Base-by-base conservation (phyloP, 2,329 filamentous ascomycete species). In the Cladosporium sp. region DNA sequence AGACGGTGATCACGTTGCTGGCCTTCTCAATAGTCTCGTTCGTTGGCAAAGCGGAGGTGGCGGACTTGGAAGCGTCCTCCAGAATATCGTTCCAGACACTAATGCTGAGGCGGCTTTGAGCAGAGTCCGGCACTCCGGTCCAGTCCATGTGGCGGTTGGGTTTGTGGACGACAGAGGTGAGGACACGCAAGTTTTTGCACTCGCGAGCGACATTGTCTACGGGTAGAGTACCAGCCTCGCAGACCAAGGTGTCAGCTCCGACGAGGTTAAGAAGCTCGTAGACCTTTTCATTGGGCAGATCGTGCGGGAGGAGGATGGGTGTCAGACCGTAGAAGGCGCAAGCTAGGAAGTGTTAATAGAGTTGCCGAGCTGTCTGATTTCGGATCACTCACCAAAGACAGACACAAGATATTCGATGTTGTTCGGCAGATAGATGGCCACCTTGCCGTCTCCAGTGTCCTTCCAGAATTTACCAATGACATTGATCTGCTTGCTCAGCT, bases 121-220 rank as follows among this genome's bases (percentile, higher is more conserved):
- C 84, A 45, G 87, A 86, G 63, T 86, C 80, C 9, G 91, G 90
- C 2, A 91, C 82, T 65, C 92, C 88, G 60, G 89, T 91, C 91
- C 92, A 99, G 70, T 96, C 91, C 79, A 99, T 86, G 66, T 97
- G 92, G 60, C 83, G 82, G 73, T 85, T 96, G 37, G 89, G 89
- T 63, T 89, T 82, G 61, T 96, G 92, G 4, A 95, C 89, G 11
- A 96, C 91, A 89, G 91, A 97, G 60, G 96, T 80, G 27, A 96
- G 78, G 59, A 90, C 83, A 54, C 84, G 84, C 40, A 99, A 77
- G 32, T 80, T 78, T 4, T 84, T 78, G 61, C 88, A 89, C 47
- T 76, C 78, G 61, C 84, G 81, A 47, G 83, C 79, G 11, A 95
- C 79, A 32, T 79, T 73, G 55, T 89, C 84, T 38, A 96, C 82